Conservation (phyloP, 345 rosid species). For the Eucalyptus victrix region DNA sequence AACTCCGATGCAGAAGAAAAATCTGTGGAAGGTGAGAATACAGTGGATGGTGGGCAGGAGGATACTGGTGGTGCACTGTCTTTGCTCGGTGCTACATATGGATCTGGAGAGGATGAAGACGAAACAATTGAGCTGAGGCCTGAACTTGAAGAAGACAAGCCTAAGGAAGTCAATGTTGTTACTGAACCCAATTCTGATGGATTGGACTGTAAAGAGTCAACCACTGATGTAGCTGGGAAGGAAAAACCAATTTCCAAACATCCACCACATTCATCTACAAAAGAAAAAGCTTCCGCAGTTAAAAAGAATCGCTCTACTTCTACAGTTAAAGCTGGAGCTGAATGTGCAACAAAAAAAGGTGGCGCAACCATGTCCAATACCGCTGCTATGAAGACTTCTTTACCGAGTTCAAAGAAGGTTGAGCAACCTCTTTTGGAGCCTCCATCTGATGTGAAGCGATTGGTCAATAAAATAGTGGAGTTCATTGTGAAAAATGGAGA, state of each 20-base stretch:
- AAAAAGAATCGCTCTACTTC: constrained; percentile 38
- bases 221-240: constrained; percentile 5
- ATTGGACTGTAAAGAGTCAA: constrained; percentile 17
- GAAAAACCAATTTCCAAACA: constrained; percentile 21
- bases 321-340: constrained; percentile 29
- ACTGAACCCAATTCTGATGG: constrained; percentile 10
- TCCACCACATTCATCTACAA: constrained; percentile 15
- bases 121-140: constrained; percentile 17
- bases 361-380: constrained; percentile 3
- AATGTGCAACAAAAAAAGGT: constrained; percentile 25
- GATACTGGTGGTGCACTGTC: constrained; percentile 67
- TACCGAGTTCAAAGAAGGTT: constrained; percentile 15
- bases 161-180: constrained; percentile 9
- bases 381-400: constrained; percentile 20
- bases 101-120: constrained; percentile 83
- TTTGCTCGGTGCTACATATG: constrained; percentile 77
- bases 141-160: constrained; percentile 4
- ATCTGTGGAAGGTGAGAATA: constrained; percentile 31
- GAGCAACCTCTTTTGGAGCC: constrained; percentile 65
- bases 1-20: constrained; percentile 12
- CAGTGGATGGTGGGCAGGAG: constrained; percentile 6
- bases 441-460: constrained; percentile 75
- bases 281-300: constrained; percentile 33
- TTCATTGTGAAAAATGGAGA: constrained; percentile 77
- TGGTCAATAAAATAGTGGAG: constrained; percentile 84